Percentiles rank a stretch among this genome's conserved stretches.
phyloP scores from a whole-genome alignment of 2,329 filamentous ascomycete genomes.

The Helicocarpus griseus region DNA sequence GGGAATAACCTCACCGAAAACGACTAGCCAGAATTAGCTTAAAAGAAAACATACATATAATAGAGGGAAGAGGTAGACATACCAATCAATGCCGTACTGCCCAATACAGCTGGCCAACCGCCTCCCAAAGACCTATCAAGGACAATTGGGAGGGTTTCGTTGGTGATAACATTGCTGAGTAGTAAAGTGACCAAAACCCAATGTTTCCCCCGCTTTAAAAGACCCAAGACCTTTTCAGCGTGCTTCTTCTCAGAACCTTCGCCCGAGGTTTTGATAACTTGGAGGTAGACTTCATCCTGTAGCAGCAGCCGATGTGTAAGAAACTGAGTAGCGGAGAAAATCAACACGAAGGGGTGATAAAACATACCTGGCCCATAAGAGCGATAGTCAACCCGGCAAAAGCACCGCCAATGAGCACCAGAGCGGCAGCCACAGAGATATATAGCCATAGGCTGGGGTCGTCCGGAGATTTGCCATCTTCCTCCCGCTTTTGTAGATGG shows the following conservation, averaged over 20 bases:
- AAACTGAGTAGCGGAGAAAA: not conserved
- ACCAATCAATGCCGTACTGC: constrained; percentile 91
- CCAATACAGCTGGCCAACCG: constrained; percentile 86
- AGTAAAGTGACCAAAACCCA: constrained; percentile 95
- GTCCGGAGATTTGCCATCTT: constrained; percentile 42
- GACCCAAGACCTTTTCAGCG: constrained; percentile 66
- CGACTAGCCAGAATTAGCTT: constrained; percentile 50
- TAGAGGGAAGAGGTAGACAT: constrained; percentile 25
- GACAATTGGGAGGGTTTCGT: constrained; percentile 91
- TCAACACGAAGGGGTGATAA: not conserved
- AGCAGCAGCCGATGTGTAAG: too few relatives aligned
- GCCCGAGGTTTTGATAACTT: constrained; percentile 80
- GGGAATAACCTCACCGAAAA: constrained; percentile 93
- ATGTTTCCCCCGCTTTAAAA: constrained; percentile 85
- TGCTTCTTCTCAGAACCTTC: constrained; percentile 80
- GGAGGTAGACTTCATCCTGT: constrained; percentile 94
- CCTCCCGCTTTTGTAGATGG: constrained; percentile 16
- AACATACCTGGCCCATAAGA: constrained; percentile 51
- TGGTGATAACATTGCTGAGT: constrained; percentile 93
- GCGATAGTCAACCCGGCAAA: constrained; percentile 79
- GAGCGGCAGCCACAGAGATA: constrained; percentile 62
- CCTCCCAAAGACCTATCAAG: constrained; percentile 88
- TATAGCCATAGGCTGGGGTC: constrained; percentile 71
- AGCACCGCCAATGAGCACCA: constrained; percentile 81
- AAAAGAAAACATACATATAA: not conserved